phyloP scores from a whole-genome alignment of 371 early-diverging fungal species.

The Gilbertella persicaria region DNA sequence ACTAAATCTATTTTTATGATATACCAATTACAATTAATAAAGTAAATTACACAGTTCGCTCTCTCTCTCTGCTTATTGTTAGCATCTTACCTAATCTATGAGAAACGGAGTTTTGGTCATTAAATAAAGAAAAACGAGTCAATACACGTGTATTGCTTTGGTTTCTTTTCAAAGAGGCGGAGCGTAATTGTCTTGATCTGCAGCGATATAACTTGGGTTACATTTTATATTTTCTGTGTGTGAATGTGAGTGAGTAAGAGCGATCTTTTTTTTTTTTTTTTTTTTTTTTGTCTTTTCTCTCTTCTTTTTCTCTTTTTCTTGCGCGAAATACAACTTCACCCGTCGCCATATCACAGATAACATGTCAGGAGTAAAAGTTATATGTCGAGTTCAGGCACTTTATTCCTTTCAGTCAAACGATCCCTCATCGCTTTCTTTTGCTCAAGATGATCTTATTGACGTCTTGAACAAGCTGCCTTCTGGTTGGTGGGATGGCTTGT shows the following conservation, averaged over 20 bases:
- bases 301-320: not conserved
- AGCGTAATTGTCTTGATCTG: not conserved
- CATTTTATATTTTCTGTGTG: too few species aligned
- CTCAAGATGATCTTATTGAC: constrained; percentile 75
- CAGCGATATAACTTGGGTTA: not conserved
- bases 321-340: not conserved
- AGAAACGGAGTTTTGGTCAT: too few species aligned
- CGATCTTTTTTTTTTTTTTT: constrained; percentile 4
- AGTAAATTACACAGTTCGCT: too few species aligned
- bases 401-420: constrained; percentile 74
- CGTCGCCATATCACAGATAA: not conserved
- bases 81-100: too few species aligned
- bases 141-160: too few species aligned
- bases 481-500: constrained; percentile 88
- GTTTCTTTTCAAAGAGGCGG: not conserved
- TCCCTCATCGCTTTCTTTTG: constrained; percentile 67
- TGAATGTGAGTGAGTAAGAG: too few species aligned
- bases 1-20: constrained; percentile 9
- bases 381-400: constrained; percentile 58
- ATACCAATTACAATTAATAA: too few species aligned
- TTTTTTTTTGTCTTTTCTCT: constrained; percentile 2
- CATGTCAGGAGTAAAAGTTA: constrained; percentile 21
- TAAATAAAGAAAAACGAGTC: too few species aligned
- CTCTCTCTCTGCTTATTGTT: too few species aligned
- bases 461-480: too few species aligned